These are phyloP conservation scores for Citrus glauca DNA, from an alignment of 345 rosid genomes.

Conservation along the genomic window DNA sequence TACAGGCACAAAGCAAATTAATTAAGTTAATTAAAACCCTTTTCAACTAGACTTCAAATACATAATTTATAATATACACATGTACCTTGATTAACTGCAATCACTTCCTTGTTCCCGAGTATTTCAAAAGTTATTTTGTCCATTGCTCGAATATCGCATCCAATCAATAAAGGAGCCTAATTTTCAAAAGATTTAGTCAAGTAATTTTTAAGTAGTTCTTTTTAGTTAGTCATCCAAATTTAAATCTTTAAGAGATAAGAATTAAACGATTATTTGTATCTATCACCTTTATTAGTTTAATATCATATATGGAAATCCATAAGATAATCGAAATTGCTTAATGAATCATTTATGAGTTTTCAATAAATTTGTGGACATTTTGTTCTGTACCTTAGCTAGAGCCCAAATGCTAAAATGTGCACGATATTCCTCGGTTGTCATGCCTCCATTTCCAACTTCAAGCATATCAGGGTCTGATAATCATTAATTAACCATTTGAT, in stretches of 20 bases:
- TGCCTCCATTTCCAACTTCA: conserved; percentile 74
- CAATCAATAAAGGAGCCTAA: conserved; percentile 58
- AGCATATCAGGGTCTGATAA: conserved; percentile 70
- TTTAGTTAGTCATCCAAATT: too few species aligned
- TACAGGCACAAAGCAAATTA: neutral
- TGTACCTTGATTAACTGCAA: conserved; percentile 63
- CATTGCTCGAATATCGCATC: conserved; percentile 49
- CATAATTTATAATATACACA: too few species aligned
- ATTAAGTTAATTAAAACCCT: neutral
- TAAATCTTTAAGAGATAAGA: too few species aligned
- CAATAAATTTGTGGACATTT: too few species aligned
- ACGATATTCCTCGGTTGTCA: conserved; percentile 60
- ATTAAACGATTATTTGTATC: too few species aligned
- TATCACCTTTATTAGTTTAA: too few species aligned
- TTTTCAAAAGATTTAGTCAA: too few species aligned
- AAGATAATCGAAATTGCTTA: too few species aligned
- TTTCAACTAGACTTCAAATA: neutral
- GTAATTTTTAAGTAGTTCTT: too few species aligned
- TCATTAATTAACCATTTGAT: too few species aligned
- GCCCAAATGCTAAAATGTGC: conserved; percentile 79
- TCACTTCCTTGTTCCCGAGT: conserved; percentile 49
- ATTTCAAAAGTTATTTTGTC: conserved; percentile 29
- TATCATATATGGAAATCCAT: too few species aligned
- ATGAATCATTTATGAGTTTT: too few species aligned
- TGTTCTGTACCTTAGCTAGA: conserved; percentile 39